phyloP scores from a whole-genome alignment of 2,329 filamentous ascomycete genomes.

The Thielaviopsis cerberus region DNA sequence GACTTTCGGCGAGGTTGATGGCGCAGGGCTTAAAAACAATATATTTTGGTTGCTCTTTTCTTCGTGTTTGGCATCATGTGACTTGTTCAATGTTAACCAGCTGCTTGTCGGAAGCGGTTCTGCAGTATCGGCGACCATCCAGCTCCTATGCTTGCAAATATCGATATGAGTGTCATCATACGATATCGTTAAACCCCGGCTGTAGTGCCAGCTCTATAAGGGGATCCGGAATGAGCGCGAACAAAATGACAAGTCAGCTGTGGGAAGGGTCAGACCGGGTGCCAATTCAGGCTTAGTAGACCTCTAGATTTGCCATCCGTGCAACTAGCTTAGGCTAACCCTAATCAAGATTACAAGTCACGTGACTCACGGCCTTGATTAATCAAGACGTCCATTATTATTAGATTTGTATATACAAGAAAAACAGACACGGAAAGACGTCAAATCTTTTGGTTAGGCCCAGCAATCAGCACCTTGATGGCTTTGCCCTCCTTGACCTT shows the following conservation, averaged over 20 bases:
- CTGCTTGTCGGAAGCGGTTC: not conserved
- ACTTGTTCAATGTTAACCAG: not conserved
- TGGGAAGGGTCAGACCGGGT: too few relatives aligned
- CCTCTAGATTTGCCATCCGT: too few relatives aligned
- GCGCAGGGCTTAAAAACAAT: not conserved
- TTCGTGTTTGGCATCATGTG: too few relatives aligned
- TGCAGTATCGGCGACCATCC: not conserved
- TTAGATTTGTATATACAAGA: too few relatives aligned
- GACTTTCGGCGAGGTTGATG: not conserved
- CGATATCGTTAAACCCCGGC: not conserved
- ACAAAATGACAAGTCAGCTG: not conserved
- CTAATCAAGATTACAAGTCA: too few relatives aligned
- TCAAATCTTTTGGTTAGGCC: conserved; percentile 37
- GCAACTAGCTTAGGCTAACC: too few relatives aligned
- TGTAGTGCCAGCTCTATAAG: not conserved
- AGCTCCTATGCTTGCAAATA: not conserved
- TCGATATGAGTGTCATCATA: too few relatives aligned
- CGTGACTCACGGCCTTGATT: too few relatives aligned
- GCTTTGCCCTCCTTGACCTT: conserved; percentile 71
- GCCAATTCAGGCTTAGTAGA: too few relatives aligned
- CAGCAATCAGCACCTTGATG: conserved; percentile 50
- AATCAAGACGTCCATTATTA: too few relatives aligned
- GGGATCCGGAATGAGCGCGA: not conserved
- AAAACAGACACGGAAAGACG: too few relatives aligned
- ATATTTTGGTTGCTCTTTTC: not conserved